Evolutionary conservation across 768 basidiomycete species (phyloP).

Genomic region (Boletus coccyginus): DNA sequence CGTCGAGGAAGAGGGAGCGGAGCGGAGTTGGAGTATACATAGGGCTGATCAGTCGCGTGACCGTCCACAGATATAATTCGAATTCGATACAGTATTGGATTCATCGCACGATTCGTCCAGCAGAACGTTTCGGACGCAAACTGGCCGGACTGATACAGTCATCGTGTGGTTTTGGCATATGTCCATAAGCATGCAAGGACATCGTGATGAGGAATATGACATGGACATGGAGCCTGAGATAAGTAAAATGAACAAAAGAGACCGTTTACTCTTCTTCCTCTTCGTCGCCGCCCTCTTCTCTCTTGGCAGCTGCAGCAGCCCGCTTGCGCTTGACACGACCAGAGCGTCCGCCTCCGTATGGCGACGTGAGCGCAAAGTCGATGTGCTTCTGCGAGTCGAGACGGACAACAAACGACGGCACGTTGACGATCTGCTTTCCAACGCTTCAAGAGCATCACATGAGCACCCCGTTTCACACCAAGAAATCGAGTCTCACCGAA

Average conservation of each 20-base stretch:
- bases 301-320: conserved; percentile 87
- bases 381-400: conserved; percentile 99
- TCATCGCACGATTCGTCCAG: not conserved
- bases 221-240: conserved; percentile 27
- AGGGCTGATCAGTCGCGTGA: conserved; percentile 3
- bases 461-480: not conserved
- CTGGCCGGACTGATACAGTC: conserved; percentile 11
- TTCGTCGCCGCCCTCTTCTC: conserved; percentile 84
- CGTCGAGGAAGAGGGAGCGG: not conserved
- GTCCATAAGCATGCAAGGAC: conserved; percentile 32
- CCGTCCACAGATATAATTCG: not conserved
- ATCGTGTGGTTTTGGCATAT: conserved; percentile 29
- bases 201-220: conserved; percentile 22
- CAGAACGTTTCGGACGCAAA: not conserved
- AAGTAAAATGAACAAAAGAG: conserved; percentile 20
- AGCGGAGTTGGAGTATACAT: conserved; percentile 13
- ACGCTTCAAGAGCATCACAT: conserved; percentile 50
- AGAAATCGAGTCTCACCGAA: conserved; percentile 62
- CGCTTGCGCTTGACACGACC: conserved; percentile 99
- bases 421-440: conserved; percentile 98
- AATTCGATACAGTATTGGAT: too few species aligned
- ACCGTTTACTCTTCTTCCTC: conserved; percentile 80
- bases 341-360: conserved; percentile 91
- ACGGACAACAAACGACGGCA: conserved; percentile 98
- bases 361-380: conserved; percentile 96